A percentile compares a stretch with the other conserved stretches of the same genome.
These are phyloP conservation scores for Phytophthora citricola DNA, from an alignment of 352 stramenopile genomes.

Conservation along the genomic window DNA sequence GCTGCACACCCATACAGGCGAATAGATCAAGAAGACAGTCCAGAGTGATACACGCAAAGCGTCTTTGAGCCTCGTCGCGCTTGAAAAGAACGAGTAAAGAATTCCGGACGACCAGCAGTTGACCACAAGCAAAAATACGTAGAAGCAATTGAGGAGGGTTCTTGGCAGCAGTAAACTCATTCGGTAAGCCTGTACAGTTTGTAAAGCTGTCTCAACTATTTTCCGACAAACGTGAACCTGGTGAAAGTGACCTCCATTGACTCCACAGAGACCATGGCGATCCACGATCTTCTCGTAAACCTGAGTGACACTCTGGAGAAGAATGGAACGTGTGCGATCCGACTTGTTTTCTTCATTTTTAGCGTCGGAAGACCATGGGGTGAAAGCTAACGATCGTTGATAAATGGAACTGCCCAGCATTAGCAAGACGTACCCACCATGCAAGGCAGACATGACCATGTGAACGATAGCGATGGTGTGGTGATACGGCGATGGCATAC, in stretches of 20 bases:
- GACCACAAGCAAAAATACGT: constrained; percentile 34
- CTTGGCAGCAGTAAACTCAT: constrained; percentile 36
- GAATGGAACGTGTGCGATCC: constrained; percentile 10
- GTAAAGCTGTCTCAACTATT: constrained; percentile 30
- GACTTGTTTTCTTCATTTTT: constrained; percentile 3
- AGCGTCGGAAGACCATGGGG: background rate
- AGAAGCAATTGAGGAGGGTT: constrained; percentile 40
- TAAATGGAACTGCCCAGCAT: constrained; percentile 9
- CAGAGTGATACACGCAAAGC: constrained; percentile 22
- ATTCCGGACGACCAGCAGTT: constrained; percentile 36
- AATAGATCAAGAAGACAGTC: constrained; percentile 35
- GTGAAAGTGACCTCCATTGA: constrained; percentile 23
- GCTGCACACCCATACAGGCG: constrained; percentile 24
- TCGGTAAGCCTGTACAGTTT: constrained; percentile 33
- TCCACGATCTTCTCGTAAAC: constrained; percentile 13
- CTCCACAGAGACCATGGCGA: constrained; percentile 17
- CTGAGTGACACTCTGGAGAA: constrained; percentile 16
- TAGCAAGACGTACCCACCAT: constrained; percentile 20
- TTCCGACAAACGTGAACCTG: constrained; percentile 14
- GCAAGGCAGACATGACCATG: constrained; percentile 22
- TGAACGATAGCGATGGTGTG: constrained; percentile 17
- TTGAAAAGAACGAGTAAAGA: constrained; percentile 24
- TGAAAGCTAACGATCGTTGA: constrained; percentile 17
- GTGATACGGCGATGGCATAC: constrained; percentile 21
- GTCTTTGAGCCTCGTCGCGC: constrained; percentile 15